A percentile compares a stretch with the other conserved stretches of the same genome.
These are phyloP conservation scores for Pythium phragmitis DNA, from an alignment of 352 stramenopile species.

Conservation along the genomic window DNA sequence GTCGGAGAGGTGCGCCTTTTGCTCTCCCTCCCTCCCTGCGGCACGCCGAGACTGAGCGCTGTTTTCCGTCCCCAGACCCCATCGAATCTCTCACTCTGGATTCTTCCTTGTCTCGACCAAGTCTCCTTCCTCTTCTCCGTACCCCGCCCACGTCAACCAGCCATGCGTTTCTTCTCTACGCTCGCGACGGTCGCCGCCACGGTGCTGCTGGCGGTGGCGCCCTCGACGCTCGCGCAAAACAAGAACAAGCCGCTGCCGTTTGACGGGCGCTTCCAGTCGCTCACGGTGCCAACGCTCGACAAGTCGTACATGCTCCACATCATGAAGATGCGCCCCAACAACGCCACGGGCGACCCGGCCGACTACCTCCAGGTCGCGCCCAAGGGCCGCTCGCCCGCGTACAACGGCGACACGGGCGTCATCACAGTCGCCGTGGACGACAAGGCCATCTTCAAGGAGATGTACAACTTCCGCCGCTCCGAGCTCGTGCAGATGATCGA, in stretches of 20 bases:
- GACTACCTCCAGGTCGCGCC: conserved; percentile 33
- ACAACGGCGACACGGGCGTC: conserved; percentile 34
- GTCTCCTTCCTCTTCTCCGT: not conserved
- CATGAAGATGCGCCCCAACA: conserved; percentile 30
- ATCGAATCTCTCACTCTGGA: conserved; percentile 5
- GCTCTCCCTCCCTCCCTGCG: not conserved
- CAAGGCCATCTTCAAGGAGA: conserved; percentile 28
- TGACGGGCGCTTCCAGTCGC: conserved; percentile 15
- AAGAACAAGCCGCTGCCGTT: conserved; percentile 16
- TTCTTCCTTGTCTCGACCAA: not conserved
- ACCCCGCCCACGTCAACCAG: not conserved
- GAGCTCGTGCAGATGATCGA: conserved; percentile 36
- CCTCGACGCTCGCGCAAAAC: not conserved
- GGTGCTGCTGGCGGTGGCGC: not conserved
- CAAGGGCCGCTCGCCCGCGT: conserved; percentile 30
- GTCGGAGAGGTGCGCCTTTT: not conserved
- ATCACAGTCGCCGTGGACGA: conserved; percentile 35
- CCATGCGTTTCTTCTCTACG: conserved; percentile 10
- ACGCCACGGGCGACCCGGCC: conserved; percentile 25
- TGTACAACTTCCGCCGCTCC: conserved; percentile 32
- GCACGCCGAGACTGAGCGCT: not conserved
- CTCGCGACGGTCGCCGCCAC: conserved; percentile 7
- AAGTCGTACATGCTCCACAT: conserved; percentile 22
- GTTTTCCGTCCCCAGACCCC: not conserved
- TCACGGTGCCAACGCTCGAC: conserved; percentile 10